Evolutionary conservation across 768 basidiomycete genomes (phyloP).

Genomic region (Candolleomyces eurysporus): DNA sequence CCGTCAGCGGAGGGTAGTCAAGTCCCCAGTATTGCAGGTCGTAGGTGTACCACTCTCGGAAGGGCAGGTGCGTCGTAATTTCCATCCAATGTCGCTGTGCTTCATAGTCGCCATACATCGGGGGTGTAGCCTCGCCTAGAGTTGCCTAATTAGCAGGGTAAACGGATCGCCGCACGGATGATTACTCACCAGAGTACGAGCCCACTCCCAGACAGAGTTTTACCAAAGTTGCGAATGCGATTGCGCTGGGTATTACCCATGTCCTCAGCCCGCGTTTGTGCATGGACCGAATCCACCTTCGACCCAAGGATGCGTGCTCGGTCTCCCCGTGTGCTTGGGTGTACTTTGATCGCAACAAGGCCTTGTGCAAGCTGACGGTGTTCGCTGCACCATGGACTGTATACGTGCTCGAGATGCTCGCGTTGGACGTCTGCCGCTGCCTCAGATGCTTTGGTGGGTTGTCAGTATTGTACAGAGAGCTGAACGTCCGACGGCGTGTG

Average conservation of each 20-base stretch:
- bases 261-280: constrained; percentile 59
- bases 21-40: constrained; percentile 92
- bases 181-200: constrained; percentile 72
- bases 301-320: constrained; percentile 41
- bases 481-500: constrained; percentile 34
- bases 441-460: constrained; percentile 17
- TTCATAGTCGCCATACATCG: constrained; percentile 91
- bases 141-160: background rate
- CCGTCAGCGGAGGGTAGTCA: constrained; percentile 93
- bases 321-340: constrained; percentile 16
- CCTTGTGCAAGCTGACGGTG: constrained; percentile 3
- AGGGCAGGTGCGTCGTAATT: constrained; percentile 73
- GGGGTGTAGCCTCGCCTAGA: constrained; percentile 66
- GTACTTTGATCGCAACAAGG: background rate
- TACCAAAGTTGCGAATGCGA: constrained; percentile 54
- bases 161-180: background rate
- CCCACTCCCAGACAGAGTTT: constrained; percentile 74
- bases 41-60: constrained; percentile 81
- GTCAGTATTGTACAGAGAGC: constrained; percentile 36
- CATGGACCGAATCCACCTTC: constrained; percentile 79
- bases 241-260: constrained; percentile 56
- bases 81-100: constrained; percentile 98
- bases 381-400: background rate
- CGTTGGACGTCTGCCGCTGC: constrained; percentile 12
- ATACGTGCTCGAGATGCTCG: constrained; percentile 2